These are phyloP conservation scores for Apocynum venetum DNA, from an alignment of 257 asterid species.

Conservation along the genomic window DNA sequence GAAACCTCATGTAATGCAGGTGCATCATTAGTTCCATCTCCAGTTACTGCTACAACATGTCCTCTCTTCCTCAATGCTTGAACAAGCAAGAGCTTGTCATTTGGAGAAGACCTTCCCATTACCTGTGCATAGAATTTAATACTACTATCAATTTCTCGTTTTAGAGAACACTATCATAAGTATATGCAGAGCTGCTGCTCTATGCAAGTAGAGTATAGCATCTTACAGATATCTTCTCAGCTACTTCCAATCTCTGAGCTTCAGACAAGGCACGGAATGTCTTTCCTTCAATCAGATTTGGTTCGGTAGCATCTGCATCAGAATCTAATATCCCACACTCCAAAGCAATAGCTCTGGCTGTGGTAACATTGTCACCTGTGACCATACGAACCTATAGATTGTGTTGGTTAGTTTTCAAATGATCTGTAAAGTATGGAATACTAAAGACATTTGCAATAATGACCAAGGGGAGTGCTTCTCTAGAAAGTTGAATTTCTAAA, in stretches of 20 bases:
- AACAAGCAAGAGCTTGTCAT: slow-evolving; percentile 89
- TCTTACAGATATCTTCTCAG: slow-evolving; percentile 84
- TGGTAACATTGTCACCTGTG: slow-evolving; percentile 90
- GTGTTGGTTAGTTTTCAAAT: background rate
- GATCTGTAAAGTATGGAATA: background rate
- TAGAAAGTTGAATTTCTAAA: background rate
- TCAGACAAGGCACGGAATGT: slow-evolving; percentile 60
- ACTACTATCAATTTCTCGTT: background rate
- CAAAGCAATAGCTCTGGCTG: slow-evolving; percentile 91
- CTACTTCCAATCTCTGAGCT: slow-evolving; percentile 57
- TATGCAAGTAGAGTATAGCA: slow-evolving; percentile 9
- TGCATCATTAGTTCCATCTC: slow-evolving; percentile 99
- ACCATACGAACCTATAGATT: slow-evolving; percentile 89
- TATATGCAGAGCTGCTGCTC: background rate
- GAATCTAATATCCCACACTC: slow-evolving; percentile 88
- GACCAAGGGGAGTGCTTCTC: background rate
- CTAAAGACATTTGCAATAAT: background rate
- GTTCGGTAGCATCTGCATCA: slow-evolving; percentile 71
- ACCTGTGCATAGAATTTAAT: slow-evolving; percentile 40
- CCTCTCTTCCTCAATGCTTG: slow-evolving; percentile 90
- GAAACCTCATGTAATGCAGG: slow-evolving; percentile 96
- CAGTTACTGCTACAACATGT: slow-evolving; percentile 97
- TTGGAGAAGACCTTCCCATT: slow-evolving; percentile 98
- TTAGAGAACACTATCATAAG: background rate
- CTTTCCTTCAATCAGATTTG: slow-evolving; percentile 89